phyloP scores from a whole-genome alignment of 225 moss, liverwort and hornwort genomes.

The Takakia lepidozioides region DNA sequence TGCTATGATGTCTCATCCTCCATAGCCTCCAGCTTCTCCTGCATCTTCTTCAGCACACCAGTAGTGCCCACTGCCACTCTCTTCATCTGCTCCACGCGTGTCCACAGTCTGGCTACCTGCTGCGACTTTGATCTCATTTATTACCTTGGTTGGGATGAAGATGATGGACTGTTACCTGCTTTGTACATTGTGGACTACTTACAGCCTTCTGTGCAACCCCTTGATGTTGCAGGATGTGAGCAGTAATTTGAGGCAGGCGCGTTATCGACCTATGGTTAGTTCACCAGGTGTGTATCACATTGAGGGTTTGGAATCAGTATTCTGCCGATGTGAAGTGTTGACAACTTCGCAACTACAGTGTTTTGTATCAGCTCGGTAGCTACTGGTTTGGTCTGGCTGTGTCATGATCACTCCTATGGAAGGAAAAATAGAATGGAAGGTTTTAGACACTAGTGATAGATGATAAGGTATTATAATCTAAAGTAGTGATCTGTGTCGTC shows the following conservation, averaged over 20 bases:
- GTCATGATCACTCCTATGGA: too few relatives aligned
- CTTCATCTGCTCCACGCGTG: background rate
- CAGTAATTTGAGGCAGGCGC: slow-evolving; percentile 48
- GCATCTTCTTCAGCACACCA: too few relatives aligned
- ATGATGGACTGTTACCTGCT: background rate
- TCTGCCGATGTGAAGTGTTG: too few relatives aligned
- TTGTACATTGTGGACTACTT: background rate
- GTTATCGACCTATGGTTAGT: slow-evolving; percentile 42
- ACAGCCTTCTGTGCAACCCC: background rate
- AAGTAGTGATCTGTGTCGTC: background rate
- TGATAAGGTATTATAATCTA: background rate
- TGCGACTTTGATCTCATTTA: background rate
- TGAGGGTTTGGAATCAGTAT: too few relatives aligned
- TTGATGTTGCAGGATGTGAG: slow-evolving; percentile 3
- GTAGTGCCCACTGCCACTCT: too few relatives aligned
- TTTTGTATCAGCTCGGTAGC: too few relatives aligned
- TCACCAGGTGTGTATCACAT: slow-evolving; percentile 48
- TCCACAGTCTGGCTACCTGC: too few relatives aligned
- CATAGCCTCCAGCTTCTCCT: too few relatives aligned
- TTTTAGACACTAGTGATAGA: background rate
- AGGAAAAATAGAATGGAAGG: background rate
- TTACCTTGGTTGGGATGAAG: too few relatives aligned
- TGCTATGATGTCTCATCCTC: too few relatives aligned
- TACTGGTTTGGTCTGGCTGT: too few relatives aligned
- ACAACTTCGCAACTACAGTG: too few relatives aligned